Evolutionary conservation across 2,329 filamentous ascomycete species (phyloP).

Genomic region (Akanthomyces dipterigenus): DNA sequence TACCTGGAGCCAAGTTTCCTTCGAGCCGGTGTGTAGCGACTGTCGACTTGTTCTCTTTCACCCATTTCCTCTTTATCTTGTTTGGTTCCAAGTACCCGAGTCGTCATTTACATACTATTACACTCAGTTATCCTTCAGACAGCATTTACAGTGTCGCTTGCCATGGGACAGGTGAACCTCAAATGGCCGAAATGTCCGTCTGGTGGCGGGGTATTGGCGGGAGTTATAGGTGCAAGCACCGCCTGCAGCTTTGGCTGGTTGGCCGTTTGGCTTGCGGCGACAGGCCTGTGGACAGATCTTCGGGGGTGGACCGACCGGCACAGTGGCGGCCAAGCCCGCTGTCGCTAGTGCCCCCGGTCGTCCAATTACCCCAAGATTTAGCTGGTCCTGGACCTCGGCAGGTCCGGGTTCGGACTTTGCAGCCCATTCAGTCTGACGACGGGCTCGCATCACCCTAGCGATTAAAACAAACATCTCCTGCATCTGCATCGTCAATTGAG

Average conservation of each 20-base stretch:
- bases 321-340: background rate
- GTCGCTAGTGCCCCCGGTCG: background rate
- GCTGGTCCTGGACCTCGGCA: constrained; percentile 1
- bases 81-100: background rate
- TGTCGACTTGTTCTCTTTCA: background rate
- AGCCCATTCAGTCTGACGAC: background rate
- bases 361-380: constrained; percentile 10
- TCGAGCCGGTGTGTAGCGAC: too few relatives aligned
- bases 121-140: background rate
- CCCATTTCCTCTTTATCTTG: background rate
- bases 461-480: background rate
- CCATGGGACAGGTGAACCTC: background rate
- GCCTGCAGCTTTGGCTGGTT: background rate
- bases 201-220: background rate
- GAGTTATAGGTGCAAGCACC: background rate
- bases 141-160: background rate
- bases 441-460: background rate
- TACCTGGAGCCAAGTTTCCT: too few relatives aligned
- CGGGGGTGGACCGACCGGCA: background rate
- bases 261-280: too few relatives aligned
- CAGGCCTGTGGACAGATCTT: background rate
- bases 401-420: constrained; percentile 5
- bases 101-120: background rate
- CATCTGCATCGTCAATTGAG: background rate
- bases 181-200: constrained; percentile 11